Base-by-base conservation (phyloP, 768 basidiomycete genomes). In the Suillus brevipes region DNA sequence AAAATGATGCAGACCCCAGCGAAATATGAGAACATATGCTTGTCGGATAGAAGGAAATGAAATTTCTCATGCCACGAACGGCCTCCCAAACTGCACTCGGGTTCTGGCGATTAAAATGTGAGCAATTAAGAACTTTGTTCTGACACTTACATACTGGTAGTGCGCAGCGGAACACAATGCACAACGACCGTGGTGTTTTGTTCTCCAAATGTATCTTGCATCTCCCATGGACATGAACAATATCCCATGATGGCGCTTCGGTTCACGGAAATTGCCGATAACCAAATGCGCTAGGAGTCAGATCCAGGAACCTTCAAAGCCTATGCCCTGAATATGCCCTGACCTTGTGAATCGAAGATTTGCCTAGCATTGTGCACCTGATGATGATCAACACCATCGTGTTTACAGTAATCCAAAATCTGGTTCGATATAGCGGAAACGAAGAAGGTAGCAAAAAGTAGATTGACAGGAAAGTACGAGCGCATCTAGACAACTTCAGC, bases 401-500 rank as follows among this genome's bases (percentile, higher is more conserved):
- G 58, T 60, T 38, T 60, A 42, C n/a, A 64, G 64, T 38, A 57
- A 42, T 62, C 70, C 67, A 55, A 64, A 64, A 64, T 64, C 42
- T 40, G 28, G 49, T 16, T 50, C 25, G 63, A n/a, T 47, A 50
- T 18, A 65, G 31, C 28, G 42, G 64, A 65, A 55, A 63, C 50
- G 38, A 40, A 52, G 64, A 62, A 52, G 47, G 53, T 63, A 65
- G 64, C 61, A 65, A 67, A 64, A 68, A 47, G 69, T 65, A 74
- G 60, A 66, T 59, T 31, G 42, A 52, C 43, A 65, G 67, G 57
- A 67, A 61, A 52, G 56, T 53, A 62, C 68, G 65, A 59, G 58
- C 57, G 62, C 38, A 64, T 73, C 68, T 75, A 72, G 25, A 71
- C 45, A 74, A 68, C 66, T 63, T 66, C 63, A 59, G 61, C 69